Conservation (phyloP, 768 basidiomycete species). For the Trametes punicea region DNA sequence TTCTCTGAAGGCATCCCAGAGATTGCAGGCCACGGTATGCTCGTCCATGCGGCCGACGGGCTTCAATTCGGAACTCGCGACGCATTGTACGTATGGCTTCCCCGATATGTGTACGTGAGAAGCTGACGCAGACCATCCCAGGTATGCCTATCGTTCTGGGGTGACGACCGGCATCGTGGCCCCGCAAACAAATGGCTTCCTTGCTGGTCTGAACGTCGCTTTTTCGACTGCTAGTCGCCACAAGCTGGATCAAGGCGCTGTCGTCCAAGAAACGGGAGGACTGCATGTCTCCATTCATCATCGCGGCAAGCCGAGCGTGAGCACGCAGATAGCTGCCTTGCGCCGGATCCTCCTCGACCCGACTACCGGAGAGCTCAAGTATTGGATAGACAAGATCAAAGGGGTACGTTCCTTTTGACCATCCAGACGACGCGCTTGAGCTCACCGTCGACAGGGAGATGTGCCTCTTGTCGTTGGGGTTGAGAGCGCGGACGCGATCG, state of each 20-base stretch:
- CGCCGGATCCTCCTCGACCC: conserved; percentile 53
- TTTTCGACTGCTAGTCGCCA: conserved; percentile 38
- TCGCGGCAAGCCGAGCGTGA: conserved; percentile 56
- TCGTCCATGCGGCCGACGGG: conserved; percentile 67
- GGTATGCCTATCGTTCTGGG: conserved; percentile 47
- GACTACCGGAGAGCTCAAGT: conserved; percentile 38
- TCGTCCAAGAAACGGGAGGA: conserved; percentile 36
- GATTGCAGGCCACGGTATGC: conserved; percentile 34
- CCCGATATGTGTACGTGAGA: too few relatives aligned
- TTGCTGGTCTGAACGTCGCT: conserved; percentile 37
- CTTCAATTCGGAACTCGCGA: conserved; percentile 62
- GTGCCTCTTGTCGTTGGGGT: conserved; percentile 61
- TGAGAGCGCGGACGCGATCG: conserved; percentile 68
- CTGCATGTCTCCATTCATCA: conserved; percentile 39
- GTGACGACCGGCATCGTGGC: conserved; percentile 46
- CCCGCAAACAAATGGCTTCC: conserved; percentile 35
- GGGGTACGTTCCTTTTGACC: conserved; percentile 34
- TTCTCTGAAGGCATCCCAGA: conserved; percentile 32
- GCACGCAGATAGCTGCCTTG: conserved; percentile 72
- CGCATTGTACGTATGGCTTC: conserved; percentile 39
- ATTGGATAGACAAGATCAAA: conserved; percentile 42
- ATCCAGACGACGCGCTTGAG: neutral
- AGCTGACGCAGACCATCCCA: conserved; percentile 25
- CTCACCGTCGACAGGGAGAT: conserved; percentile 37
- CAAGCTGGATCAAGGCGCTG: conserved; percentile 37